A percentile compares a stretch with the other conserved stretches of the same genome.
These are phyloP conservation scores for Tolypocladium tropicale DNA, from an alignment of 2,329 filamentous ascomycete genomes.

Conservation along the genomic window DNA sequence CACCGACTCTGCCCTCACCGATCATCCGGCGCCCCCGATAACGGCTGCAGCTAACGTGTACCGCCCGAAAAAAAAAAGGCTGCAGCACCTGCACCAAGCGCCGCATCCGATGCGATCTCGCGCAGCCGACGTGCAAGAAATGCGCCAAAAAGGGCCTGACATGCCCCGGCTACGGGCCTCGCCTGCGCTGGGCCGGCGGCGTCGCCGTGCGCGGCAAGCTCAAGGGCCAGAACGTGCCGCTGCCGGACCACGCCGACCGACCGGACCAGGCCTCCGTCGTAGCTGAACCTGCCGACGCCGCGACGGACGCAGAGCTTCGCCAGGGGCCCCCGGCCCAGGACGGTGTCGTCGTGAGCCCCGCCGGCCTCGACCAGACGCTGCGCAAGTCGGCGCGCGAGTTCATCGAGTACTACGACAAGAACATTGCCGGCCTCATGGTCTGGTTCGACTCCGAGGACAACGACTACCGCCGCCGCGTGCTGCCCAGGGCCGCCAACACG, in stretches of 20 bases:
- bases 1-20: background rate
- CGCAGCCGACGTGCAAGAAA: constrained; percentile 14
- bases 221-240: constrained; percentile 10
- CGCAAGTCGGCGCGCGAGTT: constrained; percentile 11
- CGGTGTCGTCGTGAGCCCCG: background rate
- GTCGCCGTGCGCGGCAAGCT: constrained; percentile 15
- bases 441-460: constrained; percentile 20
- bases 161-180: constrained; percentile 15
- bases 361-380: constrained; percentile 7
- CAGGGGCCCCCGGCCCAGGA: background rate
- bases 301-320: background rate
- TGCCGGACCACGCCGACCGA: background rate
- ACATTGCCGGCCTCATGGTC: constrained; percentile 19
- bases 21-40: background rate
- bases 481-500: constrained; percentile 13
- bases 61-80: constrained; percentile 6
- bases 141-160: constrained; percentile 16
- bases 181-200: constrained; percentile 17
- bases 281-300: background rate
- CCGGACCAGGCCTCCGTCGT: background rate
- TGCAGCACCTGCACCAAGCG: constrained; percentile 17
- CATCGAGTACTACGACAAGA: constrained; percentile 18
- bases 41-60: background rate
- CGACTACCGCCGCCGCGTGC: constrained; percentile 15
- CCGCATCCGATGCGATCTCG: constrained; percentile 18